Percentiles rank a stretch among this genome's conserved stretches.
Conservation (phyloP, 352 stramenopile species). For the Blastocystis sp. region DNA sequence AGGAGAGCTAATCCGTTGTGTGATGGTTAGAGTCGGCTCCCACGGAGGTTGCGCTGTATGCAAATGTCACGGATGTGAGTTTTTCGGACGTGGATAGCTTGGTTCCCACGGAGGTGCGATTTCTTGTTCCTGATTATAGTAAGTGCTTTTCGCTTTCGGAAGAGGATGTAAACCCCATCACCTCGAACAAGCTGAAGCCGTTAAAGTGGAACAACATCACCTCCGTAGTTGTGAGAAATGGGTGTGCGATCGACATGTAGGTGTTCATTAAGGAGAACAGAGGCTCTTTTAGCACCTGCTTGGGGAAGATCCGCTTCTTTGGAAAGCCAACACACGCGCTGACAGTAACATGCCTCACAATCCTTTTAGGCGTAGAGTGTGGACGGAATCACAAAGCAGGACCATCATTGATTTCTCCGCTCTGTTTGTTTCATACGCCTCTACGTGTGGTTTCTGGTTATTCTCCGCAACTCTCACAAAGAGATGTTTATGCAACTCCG, state of each 20-base stretch:
- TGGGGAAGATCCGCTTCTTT: constrained; percentile 46
- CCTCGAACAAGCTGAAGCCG: constrained; percentile 18
- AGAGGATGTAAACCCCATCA: background rate
- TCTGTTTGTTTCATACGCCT: background rate
- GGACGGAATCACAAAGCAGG: constrained; percentile 21
- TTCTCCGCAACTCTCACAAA: background rate
- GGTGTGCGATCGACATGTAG: background rate
- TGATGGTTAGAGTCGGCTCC: constrained; percentile 46
- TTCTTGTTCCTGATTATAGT: background rate
- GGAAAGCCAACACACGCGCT: constrained; percentile 45
- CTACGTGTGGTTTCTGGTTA: background rate
- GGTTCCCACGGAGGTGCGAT: constrained; percentile 25
- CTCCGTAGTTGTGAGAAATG: constrained; percentile 12
- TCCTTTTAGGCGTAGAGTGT: constrained; percentile 22
- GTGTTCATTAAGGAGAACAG: constrained; percentile 61
- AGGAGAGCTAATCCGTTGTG: background rate
- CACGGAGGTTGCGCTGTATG: constrained; percentile 33
- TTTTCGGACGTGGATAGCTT: constrained; percentile 59
- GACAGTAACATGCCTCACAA: background rate
- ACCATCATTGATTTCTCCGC: background rate
- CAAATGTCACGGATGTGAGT: constrained; percentile 28
- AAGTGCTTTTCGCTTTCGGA: constrained; percentile 28
- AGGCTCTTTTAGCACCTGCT: constrained; percentile 3
- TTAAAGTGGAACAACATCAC: constrained; percentile 56
- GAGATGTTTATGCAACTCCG: background rate